Base-by-base conservation (phyloP, 345 rosid genomes). In the Dimocarpus longan region DNA sequence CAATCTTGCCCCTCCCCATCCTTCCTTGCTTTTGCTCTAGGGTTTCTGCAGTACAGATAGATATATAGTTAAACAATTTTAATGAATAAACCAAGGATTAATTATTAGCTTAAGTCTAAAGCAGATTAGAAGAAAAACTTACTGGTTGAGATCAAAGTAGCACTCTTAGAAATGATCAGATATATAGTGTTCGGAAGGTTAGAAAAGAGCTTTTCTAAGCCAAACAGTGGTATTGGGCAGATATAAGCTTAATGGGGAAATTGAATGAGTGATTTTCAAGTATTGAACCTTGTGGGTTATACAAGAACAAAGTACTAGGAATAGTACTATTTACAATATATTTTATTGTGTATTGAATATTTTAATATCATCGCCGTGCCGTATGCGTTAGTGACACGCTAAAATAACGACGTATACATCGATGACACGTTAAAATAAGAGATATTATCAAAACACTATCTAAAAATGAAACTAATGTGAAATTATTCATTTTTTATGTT, bases 1-100 rank as follows among this genome's bases (percentile, higher is more conserved):
- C 86, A 73, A 84, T 85, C 87, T 87, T 87, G 72, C 90, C 88
- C 77, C 88, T 84, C 28, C 90, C 90, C 90, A 87, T 86, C 60
- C 70, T 19, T n/a, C 64, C 4, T 24, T 62, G 48, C 52, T 56
- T 52, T 0, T 10, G 28, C 59, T 57, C 76, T 86, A 86, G 89
- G 89, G 87, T 85, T 84, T 73, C 85, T 81, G 83, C 68, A 62
- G 48, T 2, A 70, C 11, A 18, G 28, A 52, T 10, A 22, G 21
- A 68, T 39, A 18, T 13, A 65, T 18, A 48, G 12, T 13, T 15
- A 28, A 26, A 18, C 8, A 19, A 39, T 54, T 75, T 70, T 32
- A 50, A 19, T 44, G 21, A 18, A 63, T 67, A 57, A 80, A 74
- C 43, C 46, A 64, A 48, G 15, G 21, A 42, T 64, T 68, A n/a